Base-by-base conservation (phyloP, 768 basidiomycete genomes). In the Phanerochaete carnosa region DNA sequence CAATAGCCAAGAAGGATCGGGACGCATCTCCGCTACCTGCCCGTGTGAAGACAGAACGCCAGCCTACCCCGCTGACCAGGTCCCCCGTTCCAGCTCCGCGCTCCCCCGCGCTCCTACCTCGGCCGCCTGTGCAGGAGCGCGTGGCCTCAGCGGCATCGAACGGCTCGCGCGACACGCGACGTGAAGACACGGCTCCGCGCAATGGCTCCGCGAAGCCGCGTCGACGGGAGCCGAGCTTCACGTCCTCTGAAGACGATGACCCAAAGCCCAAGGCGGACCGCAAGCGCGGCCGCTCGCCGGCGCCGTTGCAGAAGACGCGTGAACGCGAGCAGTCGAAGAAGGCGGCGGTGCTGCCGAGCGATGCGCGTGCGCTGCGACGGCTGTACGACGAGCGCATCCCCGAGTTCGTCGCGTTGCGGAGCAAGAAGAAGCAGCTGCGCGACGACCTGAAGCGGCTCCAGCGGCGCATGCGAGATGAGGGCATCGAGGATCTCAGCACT, bases 231-330 rank as follows among this genome's bases (percentile, higher is more conserved):
- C 86, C 85, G 0, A 80, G 85, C 54, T 88, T 86, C 62, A 88
- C 88, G 0, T 87, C 87, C 1, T 86, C 87, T 0, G 86, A 86
- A 39, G 83, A 88, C 54, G 86, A 86, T 39, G 82, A 86, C 66
- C 77, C 52, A 9, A 59, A 63, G 58, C 65, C 76, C 25, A 77
- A 81, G 60, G 72, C 72, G 69, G 71, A 1, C 61, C 70, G 9
- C 70, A 74, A 55, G 45, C 64, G 62, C 45, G 29, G 51, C 3
- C 51, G 29, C 8, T 11, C 51, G 30, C 32, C 51, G 51, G 29
- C 19, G 1, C 30, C 51, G 25, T 16, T 28, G 22, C 25, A 28
- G 25, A 51, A 51, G 28, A 7, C 15, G 35, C 65, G 58, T 13
- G 49, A 39, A 2, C 67, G 59, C 16, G 53, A 43, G 45, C 64